Evolutionary conservation across 164 flowering plant genomes (phyloP).

Genomic region (Protea cynaroides): DNA sequence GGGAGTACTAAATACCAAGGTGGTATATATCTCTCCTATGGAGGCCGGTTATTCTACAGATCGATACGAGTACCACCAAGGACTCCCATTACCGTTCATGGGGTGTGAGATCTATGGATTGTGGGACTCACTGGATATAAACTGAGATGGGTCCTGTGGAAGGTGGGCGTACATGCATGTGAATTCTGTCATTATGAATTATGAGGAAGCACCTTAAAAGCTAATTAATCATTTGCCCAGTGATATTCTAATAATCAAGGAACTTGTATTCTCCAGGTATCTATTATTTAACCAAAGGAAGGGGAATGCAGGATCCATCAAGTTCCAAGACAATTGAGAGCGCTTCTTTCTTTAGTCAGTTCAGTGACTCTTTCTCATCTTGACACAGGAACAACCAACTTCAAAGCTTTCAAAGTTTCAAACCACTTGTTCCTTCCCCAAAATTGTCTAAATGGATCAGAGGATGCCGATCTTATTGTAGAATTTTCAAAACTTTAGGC

Average conservation of each 20-base stretch:
- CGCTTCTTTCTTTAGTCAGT: too few species aligned
- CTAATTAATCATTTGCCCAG: slow-evolving; percentile 31
- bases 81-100: too few species aligned
- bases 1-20: too few species aligned
- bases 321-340: neutral
- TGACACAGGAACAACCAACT: slow-evolving; percentile 3
- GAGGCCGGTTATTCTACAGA: too few species aligned
- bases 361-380: neutral
- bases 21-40: too few species aligned
- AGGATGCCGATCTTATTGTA: neutral
- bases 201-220: slow-evolving; percentile 44
- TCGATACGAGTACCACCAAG: too few species aligned
- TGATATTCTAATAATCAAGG: slow-evolving; percentile 27
- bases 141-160: too few species aligned
- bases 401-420: neutral
- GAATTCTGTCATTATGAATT: too few species aligned
- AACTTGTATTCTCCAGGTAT: slow-evolving; percentile 26
- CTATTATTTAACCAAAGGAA: neutral
- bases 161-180: too few species aligned
- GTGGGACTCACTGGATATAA: too few species aligned
- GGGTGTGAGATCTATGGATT: too few species aligned
- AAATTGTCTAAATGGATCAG: slow-evolving; percentile 9
- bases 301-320: neutral
- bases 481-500: slow-evolving; percentile 13
- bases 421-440: slow-evolving; percentile 4